Conservation (phyloP, 2,329 filamentous ascomycete species). For the Microsporum canis region DNA sequence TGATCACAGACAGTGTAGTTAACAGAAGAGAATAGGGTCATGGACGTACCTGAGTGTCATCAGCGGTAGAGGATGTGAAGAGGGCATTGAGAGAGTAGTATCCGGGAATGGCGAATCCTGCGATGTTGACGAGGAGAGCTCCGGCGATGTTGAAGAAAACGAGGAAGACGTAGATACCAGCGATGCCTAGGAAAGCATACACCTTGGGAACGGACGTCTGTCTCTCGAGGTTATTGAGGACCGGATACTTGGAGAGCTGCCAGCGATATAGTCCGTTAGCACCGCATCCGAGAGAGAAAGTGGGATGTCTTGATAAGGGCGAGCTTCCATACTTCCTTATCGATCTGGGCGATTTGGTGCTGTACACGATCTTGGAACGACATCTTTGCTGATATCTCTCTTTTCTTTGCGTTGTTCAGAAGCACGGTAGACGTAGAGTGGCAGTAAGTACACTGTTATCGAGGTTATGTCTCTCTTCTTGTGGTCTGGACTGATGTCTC, state of each 20-base stretch:
- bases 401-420: not conserved
- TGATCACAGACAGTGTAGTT: not conserved
- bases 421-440: not conserved
- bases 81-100: constrained; percentile 57
- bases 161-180: constrained; percentile 57
- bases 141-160: constrained; percentile 62
- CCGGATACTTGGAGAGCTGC: constrained; percentile 55
- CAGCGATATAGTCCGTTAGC: not conserved
- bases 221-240: constrained; percentile 57
- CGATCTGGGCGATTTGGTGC: constrained; percentile 54
- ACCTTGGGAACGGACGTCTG: constrained; percentile 58
- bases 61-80: constrained; percentile 48
- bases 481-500: no score
- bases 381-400: constrained; percentile 7
- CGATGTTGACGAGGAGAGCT: constrained; percentile 57
- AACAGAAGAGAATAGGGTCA: not conserved
- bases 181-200: constrained; percentile 54
- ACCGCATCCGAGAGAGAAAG: not conserved
- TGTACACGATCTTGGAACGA: constrained; percentile 51
- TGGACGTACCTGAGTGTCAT: constrained; percentile 51
- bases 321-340: constrained; percentile 47
- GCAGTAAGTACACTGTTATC: not conserved
- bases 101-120: constrained; percentile 53
- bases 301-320: not conserved
- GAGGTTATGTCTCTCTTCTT: no score